phyloP scores from a whole-genome alignment of 73 alveolate species.

The Effrenium voratum region DNA sequence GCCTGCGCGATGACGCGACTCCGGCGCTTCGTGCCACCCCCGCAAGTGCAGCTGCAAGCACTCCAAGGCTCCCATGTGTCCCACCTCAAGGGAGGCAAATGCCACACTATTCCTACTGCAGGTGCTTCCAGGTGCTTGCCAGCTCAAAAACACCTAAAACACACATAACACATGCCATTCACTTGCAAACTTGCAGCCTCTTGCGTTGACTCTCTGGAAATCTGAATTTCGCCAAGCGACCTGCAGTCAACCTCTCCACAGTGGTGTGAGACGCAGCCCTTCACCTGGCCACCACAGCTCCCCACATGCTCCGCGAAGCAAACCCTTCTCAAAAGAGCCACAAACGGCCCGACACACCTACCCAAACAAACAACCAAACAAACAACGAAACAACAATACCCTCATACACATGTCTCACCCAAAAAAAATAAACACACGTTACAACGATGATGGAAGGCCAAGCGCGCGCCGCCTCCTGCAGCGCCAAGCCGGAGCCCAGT shows the following conservation, averaged over 20 bases:
- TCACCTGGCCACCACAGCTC: neutral
- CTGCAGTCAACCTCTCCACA: conserved; percentile 89
- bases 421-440: neutral
- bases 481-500: conserved; percentile 54
- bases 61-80: conserved; percentile 68
- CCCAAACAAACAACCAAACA: neutral
- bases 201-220: neutral
- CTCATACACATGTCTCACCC: neutral
- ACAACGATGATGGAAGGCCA: neutral
- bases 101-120: neutral
- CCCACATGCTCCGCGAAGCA: neutral
- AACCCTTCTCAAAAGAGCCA: too few species aligned
- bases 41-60: conserved; percentile 82
- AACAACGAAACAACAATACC: neutral
- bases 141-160: neutral
- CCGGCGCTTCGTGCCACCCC: conserved; percentile 91
- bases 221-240: neutral
- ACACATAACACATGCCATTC: neutral
- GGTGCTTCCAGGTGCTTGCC: neutral
- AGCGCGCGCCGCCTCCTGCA: conserved; percentile 41
- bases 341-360: neutral
- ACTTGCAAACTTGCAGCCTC: neutral
- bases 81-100: conserved; percentile 21
- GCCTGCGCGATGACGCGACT: conserved; percentile 90
- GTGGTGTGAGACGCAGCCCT: conserved; percentile 73